Base-by-base conservation (phyloP, 2,329 filamentous ascomycete genomes). In the Fusarium albosuccineum region DNA sequence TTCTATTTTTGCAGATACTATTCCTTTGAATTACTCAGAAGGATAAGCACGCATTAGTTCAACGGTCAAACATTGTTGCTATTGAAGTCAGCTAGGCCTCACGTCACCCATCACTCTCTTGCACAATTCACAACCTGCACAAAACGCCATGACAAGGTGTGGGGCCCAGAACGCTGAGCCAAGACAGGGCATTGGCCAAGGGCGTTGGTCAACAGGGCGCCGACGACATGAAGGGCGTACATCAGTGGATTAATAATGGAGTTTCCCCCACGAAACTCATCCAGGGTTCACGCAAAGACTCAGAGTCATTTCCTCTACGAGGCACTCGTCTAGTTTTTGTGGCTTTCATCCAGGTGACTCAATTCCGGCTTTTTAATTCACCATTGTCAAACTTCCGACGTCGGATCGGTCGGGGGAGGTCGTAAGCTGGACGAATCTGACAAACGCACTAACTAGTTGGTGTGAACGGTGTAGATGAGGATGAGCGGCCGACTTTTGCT, bases 221-320 rank as follows among this genome's bases (percentile, higher is more conserved):
- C 39, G 14, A 57, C 56, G 66, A 68, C 66, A 67, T 48, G 62
- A 26, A 66, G 50, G 58, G 62, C 50, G 62, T 39, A 40, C 26
- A 17, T 36, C 53, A 29, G 57, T 63, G 50, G 62, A 66, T 68
- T 68, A 68, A 66, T 66, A 68, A 68, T 68, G 61, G 55, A 45
- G 51, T 62, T 14, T 16, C 49, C 51, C 42, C 37, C 41, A 39
- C 46, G 46, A 49, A n/a, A 6, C 27, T 33, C 11, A 40, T n/a
- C 34, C 40, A 22, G 22, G 33, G n/a, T 34, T 54, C 51, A 26
- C 33, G 22, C 17, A 17, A 11, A 27, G 40, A 26, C 11, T 26
- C 16, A 14, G 46, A 36, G 17, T 49, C 46, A 37, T 13, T 22
- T 33, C 30, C 30, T 33, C 30, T 9, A 33, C 8, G 30, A 22